Base-by-base conservation (phyloP, 2,329 filamentous ascomycete species). In the Neoarthrinium moseri region DNA sequence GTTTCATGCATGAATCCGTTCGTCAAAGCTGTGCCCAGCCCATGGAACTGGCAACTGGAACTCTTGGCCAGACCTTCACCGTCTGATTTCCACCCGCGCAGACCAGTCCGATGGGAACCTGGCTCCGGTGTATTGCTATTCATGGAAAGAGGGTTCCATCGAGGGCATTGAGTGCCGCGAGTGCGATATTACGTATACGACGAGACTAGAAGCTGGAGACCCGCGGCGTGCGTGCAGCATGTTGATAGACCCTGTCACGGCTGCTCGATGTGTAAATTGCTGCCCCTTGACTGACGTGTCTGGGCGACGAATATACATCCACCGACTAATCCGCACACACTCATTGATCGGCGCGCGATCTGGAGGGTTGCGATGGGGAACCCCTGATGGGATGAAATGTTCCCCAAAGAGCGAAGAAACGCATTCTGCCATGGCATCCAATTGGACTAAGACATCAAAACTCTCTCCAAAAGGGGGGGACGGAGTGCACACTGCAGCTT, bases 141-240 rank as follows among this genome's bases (percentile, higher is more conserved):
- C 35, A 18, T 44, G 41, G 41, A 11, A 36, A 36, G 22, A 44
- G 30, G 32, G n/a, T 27, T 8, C n/a, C n/a, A n/a, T n/a, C n/a
- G n/a, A n/a, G n/a, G n/a, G n/a, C n/a, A n/a, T n/a, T n/a, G n/a
- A n/a, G n/a, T n/a, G n/a, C n/a, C n/a, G n/a, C n/a, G n/a, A n/a
- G n/a, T n/a, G n/a, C n/a, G n/a, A n/a, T n/a, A 27, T 24, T 22
- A 27, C 32, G 20, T 23, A n/a, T n/a, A 24, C 20, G 32, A 35
- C 41, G n/a, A 35, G 41, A 44, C 21, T 44, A 44, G 41, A 24
- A 44, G 22, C 20, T 44, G 18, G 21, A 22, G 10, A 30, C 21
- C n/a, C 18, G 35, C n/a, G 35, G 6, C 35, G 15, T 20, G 18
- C 20, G 6, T 37, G 17, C 15, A 37, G 37, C 18, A n/a, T 5